Evolutionary conservation across 768 basidiomycete genomes (phyloP).

Genomic region (Mycena amicta): DNA sequence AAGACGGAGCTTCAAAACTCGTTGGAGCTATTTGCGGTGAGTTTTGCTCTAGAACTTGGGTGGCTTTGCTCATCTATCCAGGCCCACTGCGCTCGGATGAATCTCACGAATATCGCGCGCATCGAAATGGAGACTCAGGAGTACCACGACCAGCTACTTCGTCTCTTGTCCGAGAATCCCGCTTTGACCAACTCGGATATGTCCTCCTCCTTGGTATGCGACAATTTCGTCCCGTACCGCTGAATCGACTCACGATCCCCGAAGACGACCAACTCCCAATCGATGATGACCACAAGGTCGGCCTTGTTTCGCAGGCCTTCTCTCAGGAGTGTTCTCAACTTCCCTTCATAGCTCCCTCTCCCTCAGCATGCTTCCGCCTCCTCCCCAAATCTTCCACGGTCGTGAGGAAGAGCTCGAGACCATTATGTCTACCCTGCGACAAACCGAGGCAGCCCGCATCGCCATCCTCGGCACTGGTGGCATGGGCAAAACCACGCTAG

Average conservation of each 20-base stretch:
- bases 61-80: not conserved
- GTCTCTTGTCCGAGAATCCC: not conserved
- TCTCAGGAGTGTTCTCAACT: too few species aligned
- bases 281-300: not conserved
- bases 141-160: not conserved
- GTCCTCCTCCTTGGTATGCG: not conserved
- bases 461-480: slow-evolving; percentile 8
- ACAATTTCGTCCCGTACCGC: not conserved
- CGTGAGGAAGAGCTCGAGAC: not conserved
- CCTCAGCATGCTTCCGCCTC: not conserved
- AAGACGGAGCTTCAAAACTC: not conserved
- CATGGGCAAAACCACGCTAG: slow-evolving; percentile 9
- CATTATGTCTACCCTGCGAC: not conserved
- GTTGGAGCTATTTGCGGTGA: not conserved
- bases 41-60: not conserved
- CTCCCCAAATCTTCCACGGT: slow-evolving; percentile 9
- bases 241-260: not conserved
- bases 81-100: not conserved
- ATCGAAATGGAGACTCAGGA: not conserved
- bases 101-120: not conserved
- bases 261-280: not conserved
- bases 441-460: not conserved
- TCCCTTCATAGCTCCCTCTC: slow-evolving; percentile 4
- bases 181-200: not conserved
- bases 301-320: too few species aligned